Conservation (phyloP, 75 land plant genomes). For the Selaginella tamariscina region DNA sequence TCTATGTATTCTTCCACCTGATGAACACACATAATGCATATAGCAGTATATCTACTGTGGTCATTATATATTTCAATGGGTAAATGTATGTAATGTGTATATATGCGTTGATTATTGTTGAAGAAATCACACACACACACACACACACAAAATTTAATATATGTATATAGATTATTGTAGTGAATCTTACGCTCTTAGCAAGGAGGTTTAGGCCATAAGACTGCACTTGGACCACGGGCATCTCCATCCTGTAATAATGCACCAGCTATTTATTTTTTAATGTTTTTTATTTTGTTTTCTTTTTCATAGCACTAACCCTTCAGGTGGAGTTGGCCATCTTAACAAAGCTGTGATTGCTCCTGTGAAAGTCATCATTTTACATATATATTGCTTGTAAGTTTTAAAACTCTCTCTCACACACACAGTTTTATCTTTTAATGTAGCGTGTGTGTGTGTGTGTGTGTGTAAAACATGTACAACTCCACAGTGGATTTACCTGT, state of each 20-base stretch:
- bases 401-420: no score
- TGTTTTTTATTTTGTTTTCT: background rate
- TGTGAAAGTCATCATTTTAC: slow-evolving; percentile 7
- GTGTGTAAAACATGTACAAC: no score
- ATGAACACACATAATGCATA: background rate
- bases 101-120: no score
- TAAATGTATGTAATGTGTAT: no score
- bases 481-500: background rate
- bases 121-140: no score
- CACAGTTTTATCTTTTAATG: background rate
- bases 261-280: background rate
- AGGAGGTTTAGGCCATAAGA: slow-evolving; percentile 65
- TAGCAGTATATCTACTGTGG: no score
- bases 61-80: no score
- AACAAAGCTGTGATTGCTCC: slow-evolving; percentile 78
- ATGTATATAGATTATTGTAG: background rate
- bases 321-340: slow-evolving; percentile 93
- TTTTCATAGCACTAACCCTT: slow-evolving; percentile 35
- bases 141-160: background rate
- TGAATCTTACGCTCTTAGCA: slow-evolving; percentile 68
- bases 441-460: background rate
- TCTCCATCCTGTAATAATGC: slow-evolving; percentile 54
- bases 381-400: background rate
- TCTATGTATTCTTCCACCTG: slow-evolving; percentile 79
- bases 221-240: slow-evolving; percentile 88